Evolutionary conservation across 805 yeast genomes (phyloP), one percentile per base, ranked within the genome.

Genomic region (Saccharomyces eubayanus): DNA sequence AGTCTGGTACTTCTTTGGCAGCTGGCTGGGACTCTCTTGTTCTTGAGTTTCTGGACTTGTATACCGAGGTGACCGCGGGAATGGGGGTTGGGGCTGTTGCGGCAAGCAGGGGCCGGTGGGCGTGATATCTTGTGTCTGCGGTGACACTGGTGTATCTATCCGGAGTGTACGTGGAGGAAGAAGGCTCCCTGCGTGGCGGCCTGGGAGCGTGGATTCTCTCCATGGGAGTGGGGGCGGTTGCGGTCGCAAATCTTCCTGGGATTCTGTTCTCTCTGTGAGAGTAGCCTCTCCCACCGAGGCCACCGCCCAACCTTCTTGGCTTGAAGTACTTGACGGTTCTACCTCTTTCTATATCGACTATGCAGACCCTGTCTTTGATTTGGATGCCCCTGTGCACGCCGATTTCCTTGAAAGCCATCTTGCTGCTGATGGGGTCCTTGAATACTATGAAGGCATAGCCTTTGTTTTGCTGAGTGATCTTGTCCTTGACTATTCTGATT

Each of bases 381-480:
- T 66, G 67, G 50, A 76, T 57, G 0, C 79, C 82, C 40, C 87
- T 81, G 43, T 63, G 69, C 8, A 65, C 61, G 12, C 71, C 71
- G 28, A 82, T 77, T 28, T 78, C 84, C 43, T 79, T 76, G 27
- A 79, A 76, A 1, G 96, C 94, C 11, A 67, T 69, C 50, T 78
- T 77, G 24, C 89, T 85, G 55, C 83, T 87, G 1, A 69, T 56
- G 20, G 82, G 86, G 28, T 76, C 72, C 51, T 79, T 83, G 67
- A 81, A 92, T 2, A 84, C 84, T 1, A 90, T 73, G 64, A 92
- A 92, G 0, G 86, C 97, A 67, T 92, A 92, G 0, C 98, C 97
- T 55, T 82, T 74, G 3, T 79, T 78, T 11, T 59, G 49, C 5
- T 79, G 81, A 1, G 71, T 63, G 2, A 76, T 64, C 50, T 77